Evolutionary conservation across 257 asterid species (phyloP).

Genomic region (Thymus quinquecostatus): DNA sequence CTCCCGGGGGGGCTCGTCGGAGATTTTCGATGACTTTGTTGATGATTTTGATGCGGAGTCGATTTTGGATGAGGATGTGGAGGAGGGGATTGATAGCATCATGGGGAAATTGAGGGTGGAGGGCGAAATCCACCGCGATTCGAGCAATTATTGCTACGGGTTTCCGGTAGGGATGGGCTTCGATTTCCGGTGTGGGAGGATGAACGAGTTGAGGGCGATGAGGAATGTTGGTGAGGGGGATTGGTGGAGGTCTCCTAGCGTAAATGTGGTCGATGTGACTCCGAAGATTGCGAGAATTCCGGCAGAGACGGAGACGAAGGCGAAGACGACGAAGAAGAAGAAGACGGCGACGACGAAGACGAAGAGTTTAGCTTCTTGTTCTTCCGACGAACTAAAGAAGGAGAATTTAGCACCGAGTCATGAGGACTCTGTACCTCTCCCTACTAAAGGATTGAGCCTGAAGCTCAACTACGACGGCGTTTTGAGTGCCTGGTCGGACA

Average conservation of each 20-base stretch:
- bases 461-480: conserved; percentile 62
- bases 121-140: conserved; percentile 4
- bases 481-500: conserved; percentile 71
- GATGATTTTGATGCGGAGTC: conserved; percentile 74
- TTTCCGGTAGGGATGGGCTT: conserved; percentile 71
- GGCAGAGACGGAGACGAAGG: conserved; percentile 22
- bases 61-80: conserved; percentile 72
- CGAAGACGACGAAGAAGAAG: not conserved
- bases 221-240: conserved; percentile 57
- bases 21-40: conserved; percentile 33
- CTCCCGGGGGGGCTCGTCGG: conserved; percentile 36
- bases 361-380: not conserved
- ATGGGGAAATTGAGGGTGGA: conserved; percentile 60
- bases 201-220: conserved; percentile 53
- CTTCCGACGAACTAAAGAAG: not conserved
- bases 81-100: conserved; percentile 76
- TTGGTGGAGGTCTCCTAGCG: conserved; percentile 71
- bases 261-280: conserved; percentile 55
- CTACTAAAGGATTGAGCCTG: conserved; percentile 41
- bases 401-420: conserved; percentile 26
- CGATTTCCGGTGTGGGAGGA: conserved; percentile 52
- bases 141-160: conserved; percentile 47
- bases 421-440: conserved; percentile 34
- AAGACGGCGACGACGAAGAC: not conserved
- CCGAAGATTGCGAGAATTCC: conserved; percentile 35